Base-by-base conservation (phyloP, 441 rosid species). In the Dalechampia spathulata region DNA sequence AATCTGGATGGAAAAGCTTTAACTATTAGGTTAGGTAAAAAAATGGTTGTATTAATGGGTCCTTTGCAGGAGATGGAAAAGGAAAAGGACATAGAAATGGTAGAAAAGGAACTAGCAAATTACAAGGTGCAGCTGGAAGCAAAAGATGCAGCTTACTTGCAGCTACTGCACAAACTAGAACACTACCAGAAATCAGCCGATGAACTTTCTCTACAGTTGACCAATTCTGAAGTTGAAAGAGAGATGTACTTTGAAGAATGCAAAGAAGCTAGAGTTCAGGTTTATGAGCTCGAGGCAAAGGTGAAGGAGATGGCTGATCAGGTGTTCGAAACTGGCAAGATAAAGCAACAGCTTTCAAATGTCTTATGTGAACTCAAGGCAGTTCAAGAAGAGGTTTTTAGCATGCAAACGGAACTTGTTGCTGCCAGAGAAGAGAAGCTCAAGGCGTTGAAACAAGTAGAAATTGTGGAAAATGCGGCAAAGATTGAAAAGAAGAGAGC, bases 111-210 rank as follows among this genome's bases (percentile, higher is more conserved):
- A 12, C 52, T 83, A 68, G 78, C 84, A 8, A 78, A 60, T 48
- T 60, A 23, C 66, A 80, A 72, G 61, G 58, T 73, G 60, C 84
- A 78, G 39, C 21, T 80, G n/a, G 79, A 80, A 60, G 78, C 81
- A 7, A 83, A 71, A 61, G 83, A 83, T 55, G 71, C 63, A 6
- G 68, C 75, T 17, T 55, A 66, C 62, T 62, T 47, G 67, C 77
- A 83, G 62, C 69, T 57, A 3, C 59, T 67, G 16, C 75, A 63
- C 22, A 59, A 64, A 49, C 65, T 73, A 6, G 77, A 76, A 12
- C 71, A 73, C 54, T 66, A 47, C 61, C 67, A 58, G 30, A 69
- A 74, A 64, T 23, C 64, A 27, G 15, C 57, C 6, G 73, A 76
- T 7, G 71, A 75, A 27, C 74, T 78, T 54, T 57, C 76, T 6